Evolutionary conservation across 306 rosid species (phyloP).

Genomic region (Psophocarpus tetragonolobus): DNA sequence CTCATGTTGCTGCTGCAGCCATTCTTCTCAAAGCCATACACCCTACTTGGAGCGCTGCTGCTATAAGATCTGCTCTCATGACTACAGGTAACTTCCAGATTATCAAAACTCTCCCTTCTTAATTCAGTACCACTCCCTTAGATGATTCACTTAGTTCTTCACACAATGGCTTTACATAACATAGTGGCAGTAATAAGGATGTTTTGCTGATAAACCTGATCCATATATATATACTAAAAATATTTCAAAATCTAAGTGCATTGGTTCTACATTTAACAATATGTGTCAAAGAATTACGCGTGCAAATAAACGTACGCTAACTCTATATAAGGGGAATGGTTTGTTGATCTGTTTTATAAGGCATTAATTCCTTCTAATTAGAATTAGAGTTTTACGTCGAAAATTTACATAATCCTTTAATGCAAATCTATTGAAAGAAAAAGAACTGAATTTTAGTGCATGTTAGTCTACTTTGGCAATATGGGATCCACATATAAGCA

Average conservation of each 20-base stretch:
- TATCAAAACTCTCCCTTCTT: background rate
- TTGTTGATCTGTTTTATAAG: too few relatives aligned
- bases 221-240: background rate
- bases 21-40: conserved; percentile 80
- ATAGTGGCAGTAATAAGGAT: background rate
- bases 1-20: conserved; percentile 80
- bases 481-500: too few relatives aligned
- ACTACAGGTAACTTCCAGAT: conserved; percentile 67
- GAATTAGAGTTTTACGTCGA: too few relatives aligned
- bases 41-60: conserved; percentile 88
- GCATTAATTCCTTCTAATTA: too few relatives aligned
- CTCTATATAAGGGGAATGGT: too few relatives aligned
- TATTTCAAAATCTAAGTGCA: background rate
- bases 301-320: too few relatives aligned
- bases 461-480: too few relatives aligned
- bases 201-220: background rate
- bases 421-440: too few relatives aligned
- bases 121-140: background rate
- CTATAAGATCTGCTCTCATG: conserved; percentile 87
- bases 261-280: too few relatives aligned
- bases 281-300: too few relatives aligned
- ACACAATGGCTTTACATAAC: background rate
- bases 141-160: background rate
- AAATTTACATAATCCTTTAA: too few relatives aligned
- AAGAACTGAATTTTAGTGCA: too few relatives aligned